phyloP scores from a whole-genome alignment of 352 stramenopile genomes.

The Phytophthora agathidicida region DNA sequence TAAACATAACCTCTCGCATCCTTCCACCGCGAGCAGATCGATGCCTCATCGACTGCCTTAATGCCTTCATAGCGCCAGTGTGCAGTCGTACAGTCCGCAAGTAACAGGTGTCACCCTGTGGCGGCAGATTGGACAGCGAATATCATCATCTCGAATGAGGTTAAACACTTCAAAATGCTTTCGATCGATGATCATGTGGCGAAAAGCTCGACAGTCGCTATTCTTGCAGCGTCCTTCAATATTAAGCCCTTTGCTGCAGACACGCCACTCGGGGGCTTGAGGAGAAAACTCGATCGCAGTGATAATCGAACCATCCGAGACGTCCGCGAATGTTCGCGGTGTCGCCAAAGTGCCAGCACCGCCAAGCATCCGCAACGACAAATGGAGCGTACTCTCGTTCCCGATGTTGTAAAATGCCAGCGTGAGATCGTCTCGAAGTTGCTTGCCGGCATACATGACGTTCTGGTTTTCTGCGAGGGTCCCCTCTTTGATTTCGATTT shows the following conservation, averaged over 20 bases:
- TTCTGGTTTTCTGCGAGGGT: slow-evolving; percentile 6
- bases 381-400: not conserved
- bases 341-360: not conserved
- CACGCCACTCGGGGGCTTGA: slow-evolving; percentile 12
- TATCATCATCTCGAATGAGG: slow-evolving; percentile 9
- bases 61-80: slow-evolving; percentile 43
- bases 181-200: slow-evolving; percentile 23
- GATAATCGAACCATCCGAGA: slow-evolving; percentile 11
- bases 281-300: slow-evolving; percentile 13
- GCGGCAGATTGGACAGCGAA: slow-evolving; percentile 27
- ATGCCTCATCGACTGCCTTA: not conserved
- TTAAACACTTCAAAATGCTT: slow-evolving; percentile 27
- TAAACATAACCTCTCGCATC: slow-evolving; percentile 12
- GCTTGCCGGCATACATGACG: slow-evolving; percentile 6
- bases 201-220: slow-evolving; percentile 15
- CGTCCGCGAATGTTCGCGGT: slow-evolving; percentile 9
- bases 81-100: slow-evolving; percentile 44
- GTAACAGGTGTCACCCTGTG: slow-evolving; percentile 18
- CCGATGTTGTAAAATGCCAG: slow-evolving; percentile 9
- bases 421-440: slow-evolving; percentile 5
- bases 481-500: slow-evolving; percentile 3
- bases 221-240: slow-evolving; percentile 40
- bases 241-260: slow-evolving; percentile 29
- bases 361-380: not conserved
- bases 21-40: slow-evolving; percentile 32